Conservation (phyloP, 805 yeast genomes). For the Brettanomyces naardenensis region DNA sequence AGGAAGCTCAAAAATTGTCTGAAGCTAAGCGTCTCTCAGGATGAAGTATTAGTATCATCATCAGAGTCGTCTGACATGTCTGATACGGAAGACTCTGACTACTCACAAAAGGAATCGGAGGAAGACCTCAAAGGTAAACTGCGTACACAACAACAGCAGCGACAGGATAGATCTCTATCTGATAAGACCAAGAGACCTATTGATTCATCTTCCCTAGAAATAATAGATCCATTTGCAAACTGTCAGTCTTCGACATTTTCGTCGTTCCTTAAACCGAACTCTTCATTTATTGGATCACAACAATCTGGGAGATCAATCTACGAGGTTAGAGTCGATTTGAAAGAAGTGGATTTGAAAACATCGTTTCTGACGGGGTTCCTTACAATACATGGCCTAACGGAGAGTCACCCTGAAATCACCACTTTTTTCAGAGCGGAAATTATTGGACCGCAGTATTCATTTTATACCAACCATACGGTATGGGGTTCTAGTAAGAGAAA, state of each 20-base stretch:
- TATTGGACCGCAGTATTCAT: constrained; percentile 51
- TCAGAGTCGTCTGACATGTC: too few relatives aligned
- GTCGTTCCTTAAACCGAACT: constrained; percentile 52
- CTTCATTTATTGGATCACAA: constrained; percentile 60
- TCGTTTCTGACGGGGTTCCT: constrained; percentile 52
- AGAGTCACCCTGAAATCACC: constrained; percentile 51
- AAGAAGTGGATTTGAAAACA: constrained; percentile 54
- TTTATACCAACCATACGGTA: constrained; percentile 45
- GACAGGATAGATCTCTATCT: too few relatives aligned
- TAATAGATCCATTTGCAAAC: constrained; percentile 2
- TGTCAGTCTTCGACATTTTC: constrained; percentile 10
- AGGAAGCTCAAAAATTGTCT: background rate
- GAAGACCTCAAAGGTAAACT: background rate
- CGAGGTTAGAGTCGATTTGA: constrained; percentile 61
- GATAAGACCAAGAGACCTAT: too few relatives aligned
- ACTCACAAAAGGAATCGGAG: background rate
- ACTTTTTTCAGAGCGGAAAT: constrained; percentile 71
- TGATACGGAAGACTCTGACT: background rate
- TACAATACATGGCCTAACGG: constrained; percentile 58
- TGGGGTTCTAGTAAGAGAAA: constrained; percentile 45
- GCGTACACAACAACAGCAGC: too few relatives aligned
- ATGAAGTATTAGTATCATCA: too few relatives aligned
- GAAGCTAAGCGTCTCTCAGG: background rate
- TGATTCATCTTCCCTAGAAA: background rate
- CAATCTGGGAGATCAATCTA: constrained; percentile 58